phyloP scores from a whole-genome alignment of 345 rosid genomes.

The rapeseed (Brassica napus) region DNA sequence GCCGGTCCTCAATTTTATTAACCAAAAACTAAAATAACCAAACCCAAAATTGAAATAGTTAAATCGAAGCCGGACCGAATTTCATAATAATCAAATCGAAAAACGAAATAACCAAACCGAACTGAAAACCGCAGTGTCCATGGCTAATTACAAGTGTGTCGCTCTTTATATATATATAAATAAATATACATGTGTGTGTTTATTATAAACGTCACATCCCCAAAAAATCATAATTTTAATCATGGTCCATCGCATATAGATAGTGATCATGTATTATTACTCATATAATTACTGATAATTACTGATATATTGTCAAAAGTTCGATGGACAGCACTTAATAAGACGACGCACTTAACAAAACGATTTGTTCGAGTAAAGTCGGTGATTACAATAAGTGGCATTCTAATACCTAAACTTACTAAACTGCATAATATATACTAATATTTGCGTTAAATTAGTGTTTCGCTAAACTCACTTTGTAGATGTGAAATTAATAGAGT shows the following conservation, averaged over 20 bases:
- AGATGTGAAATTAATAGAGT: too few species aligned
- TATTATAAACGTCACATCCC: too few species aligned
- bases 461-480: not conserved
- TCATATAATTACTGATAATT: not conserved
- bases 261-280: not conserved
- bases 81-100: too few species aligned
- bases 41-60: too few species aligned
- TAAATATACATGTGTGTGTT: not conserved
- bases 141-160: too few species aligned
- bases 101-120: too few species aligned
- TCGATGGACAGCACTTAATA: not conserved
- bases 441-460: not conserved
- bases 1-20: too few species aligned
- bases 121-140: too few species aligned
- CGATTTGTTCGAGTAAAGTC: conserved; percentile 16
- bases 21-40: too few species aligned
- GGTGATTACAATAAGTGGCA: conserved; percentile 12
- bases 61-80: too few species aligned
- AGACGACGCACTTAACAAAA: not conserved
- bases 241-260: not conserved
- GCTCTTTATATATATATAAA: not conserved
- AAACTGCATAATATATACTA: conserved; percentile 8
- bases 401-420: conserved; percentile 16
- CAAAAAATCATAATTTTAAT: too few species aligned
- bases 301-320: not conserved